Conservation (phyloP, 176 grass and related monocot genomes). For the Poa pratensis region DNA sequence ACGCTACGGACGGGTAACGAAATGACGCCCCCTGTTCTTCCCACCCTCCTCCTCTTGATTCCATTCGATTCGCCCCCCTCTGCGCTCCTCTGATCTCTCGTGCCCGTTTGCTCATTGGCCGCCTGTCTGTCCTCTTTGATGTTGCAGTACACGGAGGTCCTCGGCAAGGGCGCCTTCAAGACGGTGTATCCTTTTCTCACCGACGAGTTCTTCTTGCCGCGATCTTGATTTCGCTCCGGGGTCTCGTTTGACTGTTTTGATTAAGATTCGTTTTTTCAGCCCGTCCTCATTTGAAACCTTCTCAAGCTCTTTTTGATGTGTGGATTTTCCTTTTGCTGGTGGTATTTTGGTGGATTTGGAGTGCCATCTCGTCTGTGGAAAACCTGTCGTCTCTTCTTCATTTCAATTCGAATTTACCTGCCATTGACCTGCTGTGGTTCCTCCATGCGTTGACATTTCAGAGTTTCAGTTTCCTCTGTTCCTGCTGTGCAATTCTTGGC, state of each 20-base stretch:
- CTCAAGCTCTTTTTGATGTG: neutral
- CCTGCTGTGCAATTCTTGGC: neutral
- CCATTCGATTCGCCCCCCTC: no score
- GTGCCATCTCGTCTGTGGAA: no score
- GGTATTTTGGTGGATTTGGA: neutral
- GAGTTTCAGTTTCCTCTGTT: no score
- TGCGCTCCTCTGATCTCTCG: neutral
- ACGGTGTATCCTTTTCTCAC: slow-evolving; percentile 74
- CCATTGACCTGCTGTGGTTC: slow-evolving; percentile 27
- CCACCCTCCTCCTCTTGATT: neutral
- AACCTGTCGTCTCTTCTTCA: neutral
- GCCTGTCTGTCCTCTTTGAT: neutral
- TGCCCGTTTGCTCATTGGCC: neutral
- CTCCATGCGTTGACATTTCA: neutral
- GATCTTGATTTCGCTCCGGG: slow-evolving; percentile 1
- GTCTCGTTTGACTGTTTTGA: neutral
- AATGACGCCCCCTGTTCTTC: neutral
- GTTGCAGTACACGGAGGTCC: slow-evolving; percentile 70
- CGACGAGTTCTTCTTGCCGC: neutral
- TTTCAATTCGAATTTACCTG: neutral
- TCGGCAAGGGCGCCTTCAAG: slow-evolving; percentile 81
- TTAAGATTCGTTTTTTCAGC: slow-evolving; percentile 15
- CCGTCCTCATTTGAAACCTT: neutral
- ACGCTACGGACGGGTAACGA: slow-evolving; percentile 74
- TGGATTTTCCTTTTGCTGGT: no score